phyloP scores from a whole-genome alignment of 305 asterid genomes.

The Rubia tinctorum region DNA sequence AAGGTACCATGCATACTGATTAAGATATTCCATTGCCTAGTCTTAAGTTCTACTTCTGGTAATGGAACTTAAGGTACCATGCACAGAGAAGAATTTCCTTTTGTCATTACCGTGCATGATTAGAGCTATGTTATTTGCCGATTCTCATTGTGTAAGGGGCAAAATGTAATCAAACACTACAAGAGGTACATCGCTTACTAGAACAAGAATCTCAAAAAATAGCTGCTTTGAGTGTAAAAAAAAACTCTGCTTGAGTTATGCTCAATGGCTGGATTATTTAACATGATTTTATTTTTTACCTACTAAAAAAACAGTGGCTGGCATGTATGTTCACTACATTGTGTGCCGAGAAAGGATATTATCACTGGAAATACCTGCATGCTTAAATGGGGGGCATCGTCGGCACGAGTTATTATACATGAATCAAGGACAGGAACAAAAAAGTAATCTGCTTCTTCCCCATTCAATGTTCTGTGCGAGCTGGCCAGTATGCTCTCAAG shows the following conservation, averaged over 20 bases:
- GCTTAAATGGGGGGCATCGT: slow-evolving; percentile 90
- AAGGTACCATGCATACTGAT: no score
- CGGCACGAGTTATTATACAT: slow-evolving; percentile 89
- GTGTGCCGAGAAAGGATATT: neutral
- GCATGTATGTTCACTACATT: neutral
- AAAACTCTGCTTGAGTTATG: neutral
- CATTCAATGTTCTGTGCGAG: slow-evolving; percentile 80
- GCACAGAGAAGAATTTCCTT: no score
- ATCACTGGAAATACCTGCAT: slow-evolving; percentile 51
- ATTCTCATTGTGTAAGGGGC: no score
- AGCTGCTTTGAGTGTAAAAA: neutral
- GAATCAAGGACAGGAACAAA: slow-evolving; percentile 98
- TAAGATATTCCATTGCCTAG: no score
- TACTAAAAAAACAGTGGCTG: neutral
- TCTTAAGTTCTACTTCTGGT: no score
- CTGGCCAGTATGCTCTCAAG: slow-evolving; percentile 88
- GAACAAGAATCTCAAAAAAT: neutral
- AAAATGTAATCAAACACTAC: no score
- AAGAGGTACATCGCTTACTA: neutral
- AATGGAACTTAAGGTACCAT: no score
- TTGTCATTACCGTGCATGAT: no score
- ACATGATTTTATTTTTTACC: neutral
- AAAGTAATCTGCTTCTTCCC: slow-evolving; percentile 93
- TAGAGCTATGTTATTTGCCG: no score
- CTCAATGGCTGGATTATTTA: neutral